These are phyloP conservation scores for Neobulgaria alba DNA, from an alignment of 2,329 filamentous ascomycete species.

Conservation along the genomic window DNA sequence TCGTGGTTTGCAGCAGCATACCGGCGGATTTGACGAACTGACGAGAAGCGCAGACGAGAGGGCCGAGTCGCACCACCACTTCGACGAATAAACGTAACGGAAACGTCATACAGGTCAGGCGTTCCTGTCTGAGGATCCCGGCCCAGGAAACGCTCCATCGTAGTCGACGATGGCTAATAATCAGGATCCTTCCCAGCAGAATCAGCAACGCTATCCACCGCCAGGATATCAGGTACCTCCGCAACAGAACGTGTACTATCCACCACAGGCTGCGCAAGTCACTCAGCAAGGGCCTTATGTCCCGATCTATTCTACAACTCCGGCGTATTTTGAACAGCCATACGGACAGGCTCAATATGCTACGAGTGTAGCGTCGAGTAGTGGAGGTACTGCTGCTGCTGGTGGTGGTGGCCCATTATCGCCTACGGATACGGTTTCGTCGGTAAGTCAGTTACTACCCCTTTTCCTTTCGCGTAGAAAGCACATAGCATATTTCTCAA, in stretches of 20 bases:
- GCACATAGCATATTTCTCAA: too few species aligned
- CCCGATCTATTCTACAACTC: neutral
- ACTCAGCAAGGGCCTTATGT: neutral
- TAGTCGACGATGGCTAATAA: neutral
- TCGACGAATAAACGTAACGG: too few species aligned
- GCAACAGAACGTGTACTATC: neutral
- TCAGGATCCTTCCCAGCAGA: neutral
- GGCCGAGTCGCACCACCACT: neutral
- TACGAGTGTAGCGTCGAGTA: too few species aligned
- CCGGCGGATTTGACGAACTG: neutral
- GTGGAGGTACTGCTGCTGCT: neutral
- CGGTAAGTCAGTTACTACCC: neutral
- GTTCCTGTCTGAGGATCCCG: neutral
- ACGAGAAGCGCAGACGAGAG: neutral
- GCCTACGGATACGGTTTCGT: neutral
- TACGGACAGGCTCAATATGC: neutral
- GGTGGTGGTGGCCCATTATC: neutral
- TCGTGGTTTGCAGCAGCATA: neutral
- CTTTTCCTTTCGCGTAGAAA: too few species aligned
- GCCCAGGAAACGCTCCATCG: neutral
- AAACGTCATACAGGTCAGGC: too few species aligned
- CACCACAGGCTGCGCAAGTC: neutral
- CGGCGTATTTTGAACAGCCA: neutral
- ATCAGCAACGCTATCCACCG: neutral
- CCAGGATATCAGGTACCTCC: neutral